These are phyloP conservation scores for Artemisia argyi DNA, from an alignment of 129 eudicot genomes.

Conservation along the genomic window DNA sequence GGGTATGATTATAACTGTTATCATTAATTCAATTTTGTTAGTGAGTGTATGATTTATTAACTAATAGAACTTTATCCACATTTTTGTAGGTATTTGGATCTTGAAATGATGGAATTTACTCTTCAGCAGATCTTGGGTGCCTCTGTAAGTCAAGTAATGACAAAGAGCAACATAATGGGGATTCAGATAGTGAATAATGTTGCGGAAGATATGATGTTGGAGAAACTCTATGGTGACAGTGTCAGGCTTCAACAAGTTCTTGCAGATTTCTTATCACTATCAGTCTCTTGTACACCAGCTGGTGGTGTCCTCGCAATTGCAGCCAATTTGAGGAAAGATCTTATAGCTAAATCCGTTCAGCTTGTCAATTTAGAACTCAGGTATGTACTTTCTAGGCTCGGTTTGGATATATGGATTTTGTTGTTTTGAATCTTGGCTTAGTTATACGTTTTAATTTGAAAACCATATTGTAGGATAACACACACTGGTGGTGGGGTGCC, in stretches of 20 bases:
- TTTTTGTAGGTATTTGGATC: constrained; percentile 64
- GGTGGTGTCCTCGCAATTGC: constrained; percentile 71
- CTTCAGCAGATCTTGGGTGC: constrained; percentile 77
- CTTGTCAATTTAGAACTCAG: constrained; percentile 86
- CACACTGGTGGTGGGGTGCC: constrained; percentile 89
- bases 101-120: constrained; percentile 92
- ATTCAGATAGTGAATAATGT: constrained; percentile 54
- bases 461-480: constrained; percentile 53
- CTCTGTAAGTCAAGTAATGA: constrained; percentile 78
- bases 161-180: constrained; percentile 71
- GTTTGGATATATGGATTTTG: background rate
- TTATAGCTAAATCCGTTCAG: constrained; percentile 64
- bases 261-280: constrained; percentile 72
- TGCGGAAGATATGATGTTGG: constrained; percentile 41
- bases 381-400: constrained; percentile 24
- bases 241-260: constrained; percentile 88
- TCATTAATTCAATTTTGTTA: background rate
- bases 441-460: background rate
- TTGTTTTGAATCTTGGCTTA: background rate
- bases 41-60: background rate
- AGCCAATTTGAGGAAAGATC: constrained; percentile 57
- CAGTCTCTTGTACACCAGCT: constrained; percentile 61
- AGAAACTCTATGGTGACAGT: constrained; percentile 72
- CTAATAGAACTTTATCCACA: background rate
- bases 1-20: constrained; percentile 45